Evolutionary conservation across 306 rosid genomes (phyloP).

Genomic region (Vicia sativa): DNA sequence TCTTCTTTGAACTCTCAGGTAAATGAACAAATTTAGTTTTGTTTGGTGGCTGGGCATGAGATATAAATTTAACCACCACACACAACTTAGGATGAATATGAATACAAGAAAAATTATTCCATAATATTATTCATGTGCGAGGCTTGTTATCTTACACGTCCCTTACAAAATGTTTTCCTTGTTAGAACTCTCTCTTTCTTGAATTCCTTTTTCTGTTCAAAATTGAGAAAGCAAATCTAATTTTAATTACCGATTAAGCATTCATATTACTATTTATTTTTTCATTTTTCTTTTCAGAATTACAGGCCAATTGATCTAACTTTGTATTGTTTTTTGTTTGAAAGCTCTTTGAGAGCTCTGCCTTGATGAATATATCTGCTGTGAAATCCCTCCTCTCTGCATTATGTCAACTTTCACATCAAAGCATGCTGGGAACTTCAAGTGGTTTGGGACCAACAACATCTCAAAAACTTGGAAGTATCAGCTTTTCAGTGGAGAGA

Average conservation of each 20-base stretch:
- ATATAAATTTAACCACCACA: conserved; percentile 29
- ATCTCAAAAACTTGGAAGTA: conserved; percentile 85
- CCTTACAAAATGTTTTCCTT: conserved; percentile 30
- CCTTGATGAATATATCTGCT: conserved; percentile 85
- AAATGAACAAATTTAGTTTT: conserved; percentile 31
- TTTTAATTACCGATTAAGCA: conserved; percentile 16
- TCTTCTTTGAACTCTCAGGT: conserved; percentile 98
- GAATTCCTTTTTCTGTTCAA: conserved; percentile 17
- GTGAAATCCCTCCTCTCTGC: conserved; percentile 94
- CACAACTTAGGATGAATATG: conserved; percentile 24
- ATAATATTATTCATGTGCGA: conserved; percentile 11
- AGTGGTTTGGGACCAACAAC: conserved; percentile 66
- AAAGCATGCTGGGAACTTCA: conserved; percentile 65
- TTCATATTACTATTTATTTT: conserved; percentile 5
- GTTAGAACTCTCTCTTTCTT: neutral
- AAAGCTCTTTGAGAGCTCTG: conserved; percentile 97
- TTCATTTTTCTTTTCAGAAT: conserved; percentile 27
- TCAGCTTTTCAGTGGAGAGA: conserved; percentile 91
- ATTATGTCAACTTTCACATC: conserved; percentile 85
- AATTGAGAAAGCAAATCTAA: conserved; percentile 18
- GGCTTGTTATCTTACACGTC: conserved; percentile 32
- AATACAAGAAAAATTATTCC: conserved; percentile 9
- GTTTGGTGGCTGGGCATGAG: conserved; percentile 18
- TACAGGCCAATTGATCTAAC: conserved; percentile 43
- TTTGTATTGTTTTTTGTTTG: conserved; percentile 40